Evolutionary conservation across 306 rosid genomes (phyloP).

Genomic region (Inga oerstediana): DNA sequence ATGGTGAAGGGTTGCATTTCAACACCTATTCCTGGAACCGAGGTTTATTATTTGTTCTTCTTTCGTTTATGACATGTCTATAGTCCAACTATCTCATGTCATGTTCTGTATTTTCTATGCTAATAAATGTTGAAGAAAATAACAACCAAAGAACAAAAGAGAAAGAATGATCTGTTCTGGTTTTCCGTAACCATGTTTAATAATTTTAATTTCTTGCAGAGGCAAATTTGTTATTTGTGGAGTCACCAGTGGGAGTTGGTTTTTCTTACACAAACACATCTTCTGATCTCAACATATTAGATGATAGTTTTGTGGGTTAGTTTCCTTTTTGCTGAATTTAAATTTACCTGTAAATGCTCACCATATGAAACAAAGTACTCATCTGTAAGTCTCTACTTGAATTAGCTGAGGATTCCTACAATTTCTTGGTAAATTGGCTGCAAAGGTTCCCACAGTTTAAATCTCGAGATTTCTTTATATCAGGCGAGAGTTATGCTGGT

Average conservation of each 20-base stretch:
- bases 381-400: not conserved
- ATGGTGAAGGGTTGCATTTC: conserved; percentile 50
- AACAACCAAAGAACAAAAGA: not conserved
- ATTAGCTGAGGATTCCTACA: conserved; percentile 61
- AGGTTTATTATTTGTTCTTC: conserved; percentile 35
- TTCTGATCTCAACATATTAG: conserved; percentile 55
- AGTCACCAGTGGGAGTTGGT: conserved; percentile 68
- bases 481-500: conserved; percentile 71
- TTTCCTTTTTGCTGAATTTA: conserved; percentile 9
- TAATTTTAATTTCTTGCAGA: conserved; percentile 43
- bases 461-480: conserved; percentile 51
- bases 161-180: not conserved
- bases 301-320: conserved; percentile 58
- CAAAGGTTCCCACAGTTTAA: conserved; percentile 56
- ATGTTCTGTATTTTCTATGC: not conserved
- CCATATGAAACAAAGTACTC: conserved; percentile 25
- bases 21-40: conserved; percentile 53
- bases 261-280: conserved; percentile 59
- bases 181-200: conserved; percentile 8
- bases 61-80: not conserved
- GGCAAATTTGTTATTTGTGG: conserved; percentile 60
- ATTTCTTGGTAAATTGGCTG: conserved; percentile 65
- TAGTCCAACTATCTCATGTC: not conserved
- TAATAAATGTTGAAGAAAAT: conserved; percentile 3
- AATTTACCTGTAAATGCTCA: not conserved